These are phyloP conservation scores for Paecilomyces fulvus DNA, from an alignment of 2,329 filamentous ascomycete species.

Conservation along the genomic window DNA sequence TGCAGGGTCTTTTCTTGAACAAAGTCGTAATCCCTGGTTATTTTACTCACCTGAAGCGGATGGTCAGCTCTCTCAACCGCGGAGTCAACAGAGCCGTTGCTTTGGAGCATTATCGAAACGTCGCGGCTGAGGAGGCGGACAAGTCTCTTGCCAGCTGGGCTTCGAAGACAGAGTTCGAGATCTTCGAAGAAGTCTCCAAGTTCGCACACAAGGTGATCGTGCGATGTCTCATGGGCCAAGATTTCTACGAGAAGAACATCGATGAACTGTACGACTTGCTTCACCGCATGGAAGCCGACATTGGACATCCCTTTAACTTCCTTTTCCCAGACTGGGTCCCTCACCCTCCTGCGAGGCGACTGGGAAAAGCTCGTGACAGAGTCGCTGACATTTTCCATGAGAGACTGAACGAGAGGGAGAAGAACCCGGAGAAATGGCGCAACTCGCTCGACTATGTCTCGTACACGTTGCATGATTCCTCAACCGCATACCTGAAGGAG, in stretches of 20 bases:
- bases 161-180: conserved; percentile 4
- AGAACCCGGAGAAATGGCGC: conserved; percentile 7
- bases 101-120: conserved; percentile 7
- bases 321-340: conserved; percentile 10
- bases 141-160: conserved; percentile 6
- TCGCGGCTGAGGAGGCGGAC: conserved; percentile 4
- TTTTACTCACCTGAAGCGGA: conserved; percentile 7
- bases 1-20: conserved; percentile 9
- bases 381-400: conserved; percentile 8
- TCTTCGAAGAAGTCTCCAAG: conserved; percentile 9
- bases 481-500: conserved; percentile 8
- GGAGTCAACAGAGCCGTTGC: conserved; percentile 8
- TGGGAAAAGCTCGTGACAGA: conserved; percentile 6
- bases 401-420: conserved; percentile 7
- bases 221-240: conserved; percentile 10
- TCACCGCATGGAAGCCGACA: conserved; percentile 9
- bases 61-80: conserved; percentile 8
- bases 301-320: conserved; percentile 8
- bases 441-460: conserved; percentile 9
- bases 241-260: conserved; percentile 8
- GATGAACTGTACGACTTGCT: conserved; percentile 10
- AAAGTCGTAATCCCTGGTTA: conserved; percentile 10
- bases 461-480: conserved; percentile 9
- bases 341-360: conserved; percentile 6
- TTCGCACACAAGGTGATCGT: conserved; percentile 11